These are phyloP conservation scores for Ceratobasidium sp. DNA, from an alignment of 1,284 basidiomycete genomes.

Conservation along the genomic window DNA sequence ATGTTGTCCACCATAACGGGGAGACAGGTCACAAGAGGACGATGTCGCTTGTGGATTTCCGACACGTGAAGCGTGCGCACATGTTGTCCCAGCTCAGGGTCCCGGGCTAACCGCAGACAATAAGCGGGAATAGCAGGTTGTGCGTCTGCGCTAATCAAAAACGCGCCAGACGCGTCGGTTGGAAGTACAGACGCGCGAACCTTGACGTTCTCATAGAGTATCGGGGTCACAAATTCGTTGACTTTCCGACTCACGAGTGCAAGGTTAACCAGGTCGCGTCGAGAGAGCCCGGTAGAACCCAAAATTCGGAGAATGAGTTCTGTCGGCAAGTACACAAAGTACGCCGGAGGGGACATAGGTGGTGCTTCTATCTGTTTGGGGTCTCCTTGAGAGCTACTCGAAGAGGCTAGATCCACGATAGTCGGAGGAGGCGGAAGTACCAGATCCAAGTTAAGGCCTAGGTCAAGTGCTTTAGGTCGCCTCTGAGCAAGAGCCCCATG, in stretches of 20 bases:
- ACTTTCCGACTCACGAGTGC: conserved; percentile 37
- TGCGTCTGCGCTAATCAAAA: conserved; percentile 38
- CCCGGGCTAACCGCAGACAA: conserved; percentile 36
- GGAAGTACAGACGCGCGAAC: conserved; percentile 34
- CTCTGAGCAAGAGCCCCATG: conserved; percentile 15
- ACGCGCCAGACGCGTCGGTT: conserved; percentile 36
- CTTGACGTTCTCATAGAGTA: conserved; percentile 37
- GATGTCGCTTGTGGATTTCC: conserved; percentile 39
- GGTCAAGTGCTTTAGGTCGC: conserved; percentile 33
- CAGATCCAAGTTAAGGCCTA: conserved; percentile 31
- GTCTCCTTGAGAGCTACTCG: conserved; percentile 3
- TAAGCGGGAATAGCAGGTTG: conserved; percentile 41
- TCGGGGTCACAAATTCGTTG: conserved; percentile 43
- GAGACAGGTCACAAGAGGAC: conserved; percentile 45
- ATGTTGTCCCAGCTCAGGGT: conserved; percentile 38
- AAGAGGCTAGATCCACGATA: neutral
- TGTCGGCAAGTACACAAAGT: conserved; percentile 39
- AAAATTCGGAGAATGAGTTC: conserved; percentile 41
- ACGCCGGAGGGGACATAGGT: conserved; percentile 36
- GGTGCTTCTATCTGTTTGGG: conserved; percentile 33
- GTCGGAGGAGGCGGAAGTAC: conserved; percentile 30
- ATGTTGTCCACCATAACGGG: conserved; percentile 44
- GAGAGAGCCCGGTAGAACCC: conserved; percentile 17
- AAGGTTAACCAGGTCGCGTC: conserved; percentile 42
- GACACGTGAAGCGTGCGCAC: conserved; percentile 43